Base-by-base conservation (phyloP, 768 basidiomycete species). In the Macrocybe gigantea region DNA sequence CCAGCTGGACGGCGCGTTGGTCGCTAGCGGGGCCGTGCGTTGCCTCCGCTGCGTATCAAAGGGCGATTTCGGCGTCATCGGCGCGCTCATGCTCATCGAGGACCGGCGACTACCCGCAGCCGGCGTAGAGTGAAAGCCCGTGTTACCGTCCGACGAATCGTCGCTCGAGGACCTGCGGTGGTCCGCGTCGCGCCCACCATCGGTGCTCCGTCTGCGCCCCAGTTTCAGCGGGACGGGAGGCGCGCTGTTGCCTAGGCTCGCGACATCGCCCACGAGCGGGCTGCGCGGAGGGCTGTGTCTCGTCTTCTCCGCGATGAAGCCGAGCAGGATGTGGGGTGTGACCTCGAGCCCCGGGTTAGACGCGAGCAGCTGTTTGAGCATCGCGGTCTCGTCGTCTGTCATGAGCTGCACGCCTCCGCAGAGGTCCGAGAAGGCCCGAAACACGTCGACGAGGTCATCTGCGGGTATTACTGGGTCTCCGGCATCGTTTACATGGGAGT, bases 1-100 rank as follows among this genome's bases (percentile, higher is more conserved):
- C 84, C 88, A 90, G 55, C 85, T 89, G 2, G 88, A 88, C 0
- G 89, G 89, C 1, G 85, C 79, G 29, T 62, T 68, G 46, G 62
- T 68, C 3, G 61, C 61, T 2, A 89, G 65, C 0, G 88, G 89
- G 0, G 81, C 81, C 7, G 85, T 74, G 13, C 89, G 77, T 59
- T 88, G 87, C 49, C 89, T 68, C 31, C 77, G 73, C 40, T 83
- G 76, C 0, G 77, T 72, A 56, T 91, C 88, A 53, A 91, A 85
- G 3, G 80, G 79, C 0, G 86, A 88, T 53, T 57, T 64, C 22
- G 22, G 22, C 22, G 22, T 22, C 22, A 22, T 22, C 22, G 22
- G 42, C 32, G 32, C 32, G 32, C 42, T 33, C 42, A 33, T 4
- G 73, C 74, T 4, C 78, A 75, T 52, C 67, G 68, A 7, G 84